Conservation (phyloP, 2,329 filamentous ascomycete species). For the Tolypocladium album region DNA sequence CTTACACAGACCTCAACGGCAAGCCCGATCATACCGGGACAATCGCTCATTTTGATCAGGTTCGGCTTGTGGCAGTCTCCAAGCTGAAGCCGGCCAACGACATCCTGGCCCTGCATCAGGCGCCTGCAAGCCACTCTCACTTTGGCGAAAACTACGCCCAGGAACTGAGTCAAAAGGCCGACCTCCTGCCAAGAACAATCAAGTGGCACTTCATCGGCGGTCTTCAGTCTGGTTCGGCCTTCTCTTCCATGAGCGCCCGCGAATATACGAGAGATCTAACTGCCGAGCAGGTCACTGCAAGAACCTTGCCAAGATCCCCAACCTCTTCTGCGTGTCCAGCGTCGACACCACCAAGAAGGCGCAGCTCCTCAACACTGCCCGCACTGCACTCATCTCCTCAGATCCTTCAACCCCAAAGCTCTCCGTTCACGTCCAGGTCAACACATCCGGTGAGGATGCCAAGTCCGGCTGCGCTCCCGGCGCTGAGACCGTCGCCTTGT, state of each 20-base stretch:
- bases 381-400: conserved; percentile 43
- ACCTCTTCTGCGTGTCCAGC: conserved; percentile 85
- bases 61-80: conserved; percentile 86
- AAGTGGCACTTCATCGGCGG: conserved; percentile 96
- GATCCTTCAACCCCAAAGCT: conserved; percentile 35
- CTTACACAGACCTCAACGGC: background rate
- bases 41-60: conserved; percentile 27
- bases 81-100: conserved; percentile 93
- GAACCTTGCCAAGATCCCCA: conserved; percentile 72
- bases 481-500: conserved; percentile 50
- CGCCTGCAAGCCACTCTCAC: conserved; percentile 52
- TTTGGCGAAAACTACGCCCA: conserved; percentile 97
- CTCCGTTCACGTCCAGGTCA: conserved; percentile 82
- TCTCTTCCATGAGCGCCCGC: background rate
- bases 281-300: conserved; percentile 67
- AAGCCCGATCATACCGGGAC: background rate
- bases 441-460: conserved; percentile 77
- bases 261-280: background rate
- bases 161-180: conserved; percentile 79
- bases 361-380: conserved; percentile 64
- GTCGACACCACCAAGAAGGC: conserved; percentile 87
- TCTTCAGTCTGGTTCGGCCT: conserved; percentile 58
- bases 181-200: conserved; percentile 63
- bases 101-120: conserved; percentile 69
- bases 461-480: conserved; percentile 75